A percentile compares a stretch with the other conserved stretches of the same genome.
These are phyloP conservation scores for Panicum miliaceum DNA, from an alignment of 176 grass and related monocot genomes.

Conservation along the genomic window DNA sequence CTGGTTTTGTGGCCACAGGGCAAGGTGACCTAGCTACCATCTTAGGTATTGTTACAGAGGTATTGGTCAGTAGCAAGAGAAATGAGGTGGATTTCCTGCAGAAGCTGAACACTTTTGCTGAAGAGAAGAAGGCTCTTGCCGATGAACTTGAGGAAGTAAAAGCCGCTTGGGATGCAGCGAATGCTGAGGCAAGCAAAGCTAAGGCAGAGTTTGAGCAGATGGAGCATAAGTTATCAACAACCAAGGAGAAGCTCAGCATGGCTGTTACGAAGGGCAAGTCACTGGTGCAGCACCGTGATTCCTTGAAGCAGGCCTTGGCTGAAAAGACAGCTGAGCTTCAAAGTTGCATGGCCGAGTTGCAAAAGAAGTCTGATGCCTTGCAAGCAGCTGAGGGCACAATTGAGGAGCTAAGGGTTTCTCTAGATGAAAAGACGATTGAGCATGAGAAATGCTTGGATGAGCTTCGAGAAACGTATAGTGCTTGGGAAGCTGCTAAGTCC, in stretches of 20 bases:
- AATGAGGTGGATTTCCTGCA: constrained; percentile 65
- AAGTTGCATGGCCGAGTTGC: constrained; percentile 60
- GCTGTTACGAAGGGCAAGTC: constrained; percentile 96
- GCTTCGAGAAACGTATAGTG: constrained; percentile 65
- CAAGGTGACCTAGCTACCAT: constrained; percentile 44
- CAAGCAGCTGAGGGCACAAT: constrained; percentile 60
- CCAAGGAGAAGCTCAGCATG: constrained; percentile 88
- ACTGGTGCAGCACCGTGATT: constrained; percentile 90
- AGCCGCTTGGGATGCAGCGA: constrained; percentile 58
- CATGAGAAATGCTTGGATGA: constrained; percentile 79
- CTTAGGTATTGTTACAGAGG: constrained; percentile 53
- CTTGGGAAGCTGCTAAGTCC: constrained; percentile 70
- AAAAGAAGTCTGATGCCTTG: constrained; percentile 69
- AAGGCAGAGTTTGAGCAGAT: constrained; percentile 77
- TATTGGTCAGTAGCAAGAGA: constrained; percentile 79
- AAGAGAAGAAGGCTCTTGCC: constrained; percentile 66
- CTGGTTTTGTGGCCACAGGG: constrained; percentile 51
- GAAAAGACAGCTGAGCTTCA: constrained; percentile 75
- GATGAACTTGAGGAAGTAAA: constrained; percentile 66
- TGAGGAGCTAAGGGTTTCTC: constrained; percentile 59
- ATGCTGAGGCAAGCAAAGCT: constrained; percentile 62
- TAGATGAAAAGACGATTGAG: constrained; percentile 66
- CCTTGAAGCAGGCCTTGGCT: constrained; percentile 82
- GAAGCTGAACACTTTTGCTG: constrained; percentile 45
- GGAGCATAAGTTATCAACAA: constrained; percentile 66